Evolutionary conservation across 805 yeast species (phyloP).

Genomic region (Candida tammaniensis): DNA sequence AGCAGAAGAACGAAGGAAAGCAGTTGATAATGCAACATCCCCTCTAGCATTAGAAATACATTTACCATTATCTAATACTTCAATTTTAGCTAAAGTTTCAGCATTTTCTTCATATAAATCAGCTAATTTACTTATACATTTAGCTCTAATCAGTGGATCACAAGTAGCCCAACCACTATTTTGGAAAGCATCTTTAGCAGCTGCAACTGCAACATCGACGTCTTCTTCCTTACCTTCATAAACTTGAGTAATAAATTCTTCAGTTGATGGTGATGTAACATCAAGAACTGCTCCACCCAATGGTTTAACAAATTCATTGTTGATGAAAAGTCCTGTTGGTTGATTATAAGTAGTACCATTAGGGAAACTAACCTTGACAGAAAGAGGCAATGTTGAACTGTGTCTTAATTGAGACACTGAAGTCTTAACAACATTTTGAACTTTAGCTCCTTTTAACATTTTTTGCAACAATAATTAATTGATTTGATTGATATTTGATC

Average conservation of each 20-base stretch:
- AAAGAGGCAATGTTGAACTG: constrained; percentile 33
- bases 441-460: too few species aligned
- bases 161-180: constrained; percentile 62
- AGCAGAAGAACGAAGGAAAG: constrained; percentile 77
- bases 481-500: too few species aligned
- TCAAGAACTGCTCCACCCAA: constrained; percentile 55
- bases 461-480: too few species aligned
- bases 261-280: constrained; percentile 67
- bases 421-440: constrained; percentile 1
- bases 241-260: constrained; percentile 63
- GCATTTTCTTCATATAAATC: constrained; percentile 70
- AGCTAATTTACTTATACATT: constrained; percentile 66
- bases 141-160: constrained; percentile 68
- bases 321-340: constrained; percentile 88
- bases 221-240: constrained; percentile 78
- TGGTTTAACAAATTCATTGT: constrained; percentile 73
- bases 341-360: constrained; percentile 71
- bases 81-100: constrained; percentile 74
- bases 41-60: constrained; percentile 66
- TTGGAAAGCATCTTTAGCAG: constrained; percentile 73
- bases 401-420: constrained; percentile 17
- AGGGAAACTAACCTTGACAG: constrained; percentile 56
- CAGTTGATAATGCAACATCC: constrained; percentile 69
- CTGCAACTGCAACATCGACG: constrained; percentile 80
- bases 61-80: constrained; percentile 88